phyloP scores from a whole-genome alignment of 139 green algal species.

The Chlorella sp. region DNA sequence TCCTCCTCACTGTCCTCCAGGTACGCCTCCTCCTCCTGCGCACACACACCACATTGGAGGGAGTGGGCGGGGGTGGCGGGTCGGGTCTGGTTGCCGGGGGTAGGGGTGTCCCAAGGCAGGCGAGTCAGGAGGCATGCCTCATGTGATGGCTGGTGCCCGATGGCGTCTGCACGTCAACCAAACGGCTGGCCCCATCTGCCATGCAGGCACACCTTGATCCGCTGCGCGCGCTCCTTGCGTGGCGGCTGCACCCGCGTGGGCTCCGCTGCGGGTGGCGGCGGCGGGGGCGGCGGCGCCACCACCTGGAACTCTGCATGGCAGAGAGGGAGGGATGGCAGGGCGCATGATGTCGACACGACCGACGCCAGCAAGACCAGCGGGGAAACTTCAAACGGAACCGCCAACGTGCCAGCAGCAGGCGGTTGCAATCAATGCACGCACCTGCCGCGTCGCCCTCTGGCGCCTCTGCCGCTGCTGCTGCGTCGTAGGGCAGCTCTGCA shows the following conservation, averaged over 20 bases:
- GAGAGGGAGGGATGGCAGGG: no score
- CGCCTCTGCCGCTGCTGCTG: constrained; percentile 4
- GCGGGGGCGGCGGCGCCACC: constrained; percentile 26
- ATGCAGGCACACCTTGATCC: constrained; percentile 1
- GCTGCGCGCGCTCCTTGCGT: constrained; percentile 8
- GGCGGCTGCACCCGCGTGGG: constrained; percentile 22
- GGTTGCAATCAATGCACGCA: no score
- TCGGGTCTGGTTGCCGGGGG: no score
- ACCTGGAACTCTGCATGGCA: constrained; percentile 24
- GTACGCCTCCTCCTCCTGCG: constrained; percentile 16
- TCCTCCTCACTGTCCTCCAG: constrained; percentile 20
- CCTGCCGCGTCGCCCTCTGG: constrained; percentile 16
- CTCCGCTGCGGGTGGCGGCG: background rate
- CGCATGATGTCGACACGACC: no score
- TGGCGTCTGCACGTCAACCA: no score
- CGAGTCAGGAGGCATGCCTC: no score
- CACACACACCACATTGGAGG: background rate
- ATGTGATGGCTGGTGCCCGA: no score
- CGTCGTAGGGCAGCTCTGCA: constrained; percentile 7
- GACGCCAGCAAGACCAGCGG: no score
- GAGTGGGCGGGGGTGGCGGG: background rate
- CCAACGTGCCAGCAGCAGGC: no score
- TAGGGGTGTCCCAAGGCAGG: no score
- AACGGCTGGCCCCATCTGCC: background rate
- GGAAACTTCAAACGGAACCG: no score